Percentiles rank a stretch among this genome's conserved stretches.
phyloP scores from a whole-genome alignment of 106 monocot genomes.

The Acorus calamus region DNA sequence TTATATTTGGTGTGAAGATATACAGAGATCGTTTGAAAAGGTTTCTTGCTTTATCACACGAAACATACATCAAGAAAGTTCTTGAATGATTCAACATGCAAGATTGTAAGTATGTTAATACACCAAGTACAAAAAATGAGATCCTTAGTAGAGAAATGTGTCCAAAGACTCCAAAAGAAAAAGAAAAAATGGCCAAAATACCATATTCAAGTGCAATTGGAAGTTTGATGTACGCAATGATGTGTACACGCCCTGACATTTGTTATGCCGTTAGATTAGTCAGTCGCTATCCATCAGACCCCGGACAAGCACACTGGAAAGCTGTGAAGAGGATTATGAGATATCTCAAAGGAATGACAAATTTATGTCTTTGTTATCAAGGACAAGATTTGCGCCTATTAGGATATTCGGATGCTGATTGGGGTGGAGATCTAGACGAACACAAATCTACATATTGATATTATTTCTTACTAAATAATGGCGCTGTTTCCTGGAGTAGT shows the following conservation, averaged over 20 bases:
- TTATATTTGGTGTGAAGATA: not conserved
- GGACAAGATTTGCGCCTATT: not conserved
- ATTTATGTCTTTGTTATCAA: not conserved
- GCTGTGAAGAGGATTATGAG: not conserved
- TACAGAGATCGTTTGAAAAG: not conserved
- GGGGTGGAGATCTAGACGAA: not conserved
- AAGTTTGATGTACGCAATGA: not conserved
- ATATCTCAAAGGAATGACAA: not conserved
- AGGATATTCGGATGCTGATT: not conserved
- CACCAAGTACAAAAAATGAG: not conserved
- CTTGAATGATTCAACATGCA: slow-evolving; percentile 1
- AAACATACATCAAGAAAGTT: not conserved
- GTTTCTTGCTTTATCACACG: not conserved
- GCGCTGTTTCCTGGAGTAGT: not conserved
- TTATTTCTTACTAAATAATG: not conserved
- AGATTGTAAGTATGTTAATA: not conserved
- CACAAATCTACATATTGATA: not conserved
- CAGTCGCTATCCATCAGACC: not conserved
- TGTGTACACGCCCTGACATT: not conserved
- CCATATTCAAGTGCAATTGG: slow-evolving; percentile 1
- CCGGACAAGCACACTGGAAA: not conserved
- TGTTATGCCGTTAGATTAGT: not conserved
- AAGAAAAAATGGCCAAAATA: not conserved
- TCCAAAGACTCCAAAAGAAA: not conserved
- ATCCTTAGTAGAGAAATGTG: not conserved